Conservation (phyloP, 2,329 filamentous ascomycete genomes). For the Paramyrothecium roridum region DNA sequence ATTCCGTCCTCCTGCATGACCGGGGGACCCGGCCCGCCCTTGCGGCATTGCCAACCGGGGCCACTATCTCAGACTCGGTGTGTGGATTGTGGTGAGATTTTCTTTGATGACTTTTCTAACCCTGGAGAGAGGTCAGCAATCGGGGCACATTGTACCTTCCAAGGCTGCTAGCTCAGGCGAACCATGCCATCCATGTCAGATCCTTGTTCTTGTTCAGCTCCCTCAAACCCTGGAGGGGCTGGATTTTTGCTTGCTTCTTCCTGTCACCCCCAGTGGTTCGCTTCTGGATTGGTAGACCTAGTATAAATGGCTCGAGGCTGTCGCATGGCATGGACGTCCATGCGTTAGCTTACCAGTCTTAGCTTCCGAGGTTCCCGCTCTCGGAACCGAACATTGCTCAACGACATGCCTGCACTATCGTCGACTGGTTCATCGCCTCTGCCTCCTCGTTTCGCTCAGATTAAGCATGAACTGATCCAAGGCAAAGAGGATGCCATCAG, state of each 20-base stretch:
- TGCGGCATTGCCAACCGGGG: background rate
- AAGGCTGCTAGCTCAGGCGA: background rate
- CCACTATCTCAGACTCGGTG: background rate
- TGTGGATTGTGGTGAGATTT: background rate
- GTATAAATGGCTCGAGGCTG: background rate
- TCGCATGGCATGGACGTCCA: background rate
- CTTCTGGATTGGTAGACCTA: background rate
- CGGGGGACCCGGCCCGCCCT: background rate
- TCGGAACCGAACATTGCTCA: slow-evolving; percentile 3
- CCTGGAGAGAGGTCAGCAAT: background rate
- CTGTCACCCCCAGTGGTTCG: background rate
- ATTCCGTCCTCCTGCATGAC: background rate
- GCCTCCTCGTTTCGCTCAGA: slow-evolving; percentile 33
- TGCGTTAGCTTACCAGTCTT: background rate
- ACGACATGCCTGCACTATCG: background rate
- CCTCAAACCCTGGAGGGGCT: background rate
- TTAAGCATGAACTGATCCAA: slow-evolving; percentile 35
- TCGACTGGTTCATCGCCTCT: slow-evolving; percentile 27
- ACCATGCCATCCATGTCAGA: background rate
- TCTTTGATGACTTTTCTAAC: background rate
- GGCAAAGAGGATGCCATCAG: slow-evolving; percentile 32
- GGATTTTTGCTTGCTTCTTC: background rate
- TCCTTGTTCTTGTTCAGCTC: background rate
- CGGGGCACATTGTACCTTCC: background rate
- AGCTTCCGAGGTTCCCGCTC: background rate